phyloP scores from a whole-genome alignment of 2,329 filamentous ascomycete genomes.

The Aspergillus tanneri region DNA sequence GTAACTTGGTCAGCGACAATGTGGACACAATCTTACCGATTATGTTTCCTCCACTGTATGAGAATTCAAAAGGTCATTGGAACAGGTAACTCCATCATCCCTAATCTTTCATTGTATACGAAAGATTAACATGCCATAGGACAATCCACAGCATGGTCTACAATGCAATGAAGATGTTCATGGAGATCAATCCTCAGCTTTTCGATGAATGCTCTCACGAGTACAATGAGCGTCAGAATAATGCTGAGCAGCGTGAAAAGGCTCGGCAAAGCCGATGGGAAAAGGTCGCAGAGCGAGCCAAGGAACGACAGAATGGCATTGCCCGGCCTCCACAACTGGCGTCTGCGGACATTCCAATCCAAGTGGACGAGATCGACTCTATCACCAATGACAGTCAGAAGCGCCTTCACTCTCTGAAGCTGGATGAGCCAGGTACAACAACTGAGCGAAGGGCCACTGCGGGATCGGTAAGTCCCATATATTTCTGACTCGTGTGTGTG shows the following conservation, averaged over 20 bases:
- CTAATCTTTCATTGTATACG: not conserved
- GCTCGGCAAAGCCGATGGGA: conserved; percentile 87
- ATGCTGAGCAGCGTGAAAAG: conserved; percentile 77
- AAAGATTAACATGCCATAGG: conserved; percentile 53
- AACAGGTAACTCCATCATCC: conserved; percentile 67
- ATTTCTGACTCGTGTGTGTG: conserved; percentile 24
- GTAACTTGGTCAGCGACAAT: conserved; percentile 97
- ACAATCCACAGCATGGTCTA: conserved; percentile 99
- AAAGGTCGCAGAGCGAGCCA: conserved; percentile 75
- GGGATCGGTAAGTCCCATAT: conserved; percentile 46
- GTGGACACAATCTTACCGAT: conserved; percentile 97
- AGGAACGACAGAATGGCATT: conserved; percentile 59
- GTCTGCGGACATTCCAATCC: conserved; percentile 46
- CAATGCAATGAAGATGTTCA: conserved; percentile 99
- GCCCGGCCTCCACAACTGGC: conserved; percentile 37
- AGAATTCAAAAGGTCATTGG: conserved; percentile 99
- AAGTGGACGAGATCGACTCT: conserved; percentile 71
- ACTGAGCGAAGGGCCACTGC: conserved; percentile 53
- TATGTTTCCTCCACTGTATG: conserved; percentile 97
- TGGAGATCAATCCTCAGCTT: conserved; percentile 98
- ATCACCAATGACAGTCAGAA: conserved; percentile 80
- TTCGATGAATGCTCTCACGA: conserved; percentile 99
- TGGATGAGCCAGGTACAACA: conserved; percentile 62
- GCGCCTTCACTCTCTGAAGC: conserved; percentile 81
- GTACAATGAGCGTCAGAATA: conserved; percentile 95